Percentiles rank a stretch among this genome's conserved stretches.
phyloP scores from a whole-genome alignment of 2,329 filamentous ascomycete species.

The Chrysosporium queenslandicum region DNA sequence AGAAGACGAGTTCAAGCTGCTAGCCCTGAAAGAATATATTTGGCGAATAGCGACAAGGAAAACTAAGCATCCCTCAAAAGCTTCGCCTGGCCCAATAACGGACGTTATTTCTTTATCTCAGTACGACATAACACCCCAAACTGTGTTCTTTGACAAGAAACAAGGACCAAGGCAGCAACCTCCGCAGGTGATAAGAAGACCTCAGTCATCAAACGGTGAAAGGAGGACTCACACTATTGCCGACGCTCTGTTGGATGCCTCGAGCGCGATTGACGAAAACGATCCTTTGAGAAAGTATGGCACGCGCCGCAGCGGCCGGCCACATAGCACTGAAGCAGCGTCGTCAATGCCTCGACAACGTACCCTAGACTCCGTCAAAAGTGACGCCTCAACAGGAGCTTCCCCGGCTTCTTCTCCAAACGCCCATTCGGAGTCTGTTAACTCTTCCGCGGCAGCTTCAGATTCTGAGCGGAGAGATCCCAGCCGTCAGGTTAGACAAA shows the following conservation, averaged over 20 bases:
- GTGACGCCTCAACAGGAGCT: conserved; percentile 19
- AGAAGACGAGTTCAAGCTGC: conserved; percentile 83
- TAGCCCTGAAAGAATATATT: conserved; percentile 80
- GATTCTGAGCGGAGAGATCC: conserved; percentile 29
- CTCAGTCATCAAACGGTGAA: conserved; percentile 19
- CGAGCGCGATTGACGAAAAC: conserved; percentile 67
- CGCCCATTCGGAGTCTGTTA: conserved; percentile 24
- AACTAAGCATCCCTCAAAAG: conserved; percentile 40
- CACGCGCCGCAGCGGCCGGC: conserved; percentile 17
- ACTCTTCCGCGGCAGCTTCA: conserved; percentile 27
- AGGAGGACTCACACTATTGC: conserved; percentile 63
- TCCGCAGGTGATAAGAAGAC: conserved; percentile 20
- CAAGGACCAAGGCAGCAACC: conserved; percentile 41
- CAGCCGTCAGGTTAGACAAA: conserved; percentile 20
- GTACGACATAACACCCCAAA: conserved; percentile 71
- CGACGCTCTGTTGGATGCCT: conserved; percentile 84
- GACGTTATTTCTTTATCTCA: conserved; percentile 64
- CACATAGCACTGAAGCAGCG: conserved; percentile 24
- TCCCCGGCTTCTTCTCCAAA: conserved; percentile 34
- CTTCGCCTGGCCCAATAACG: conserved; percentile 26
- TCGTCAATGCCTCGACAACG: conserved; percentile 27
- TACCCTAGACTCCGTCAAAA: background rate
- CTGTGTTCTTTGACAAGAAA: conserved; percentile 81
- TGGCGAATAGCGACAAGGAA: conserved; percentile 72
- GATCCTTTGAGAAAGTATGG: conserved; percentile 38